These are phyloP conservation scores for Juncus effusus DNA, from an alignment of 176 grass and related monocot species.

Conservation along the genomic window DNA sequence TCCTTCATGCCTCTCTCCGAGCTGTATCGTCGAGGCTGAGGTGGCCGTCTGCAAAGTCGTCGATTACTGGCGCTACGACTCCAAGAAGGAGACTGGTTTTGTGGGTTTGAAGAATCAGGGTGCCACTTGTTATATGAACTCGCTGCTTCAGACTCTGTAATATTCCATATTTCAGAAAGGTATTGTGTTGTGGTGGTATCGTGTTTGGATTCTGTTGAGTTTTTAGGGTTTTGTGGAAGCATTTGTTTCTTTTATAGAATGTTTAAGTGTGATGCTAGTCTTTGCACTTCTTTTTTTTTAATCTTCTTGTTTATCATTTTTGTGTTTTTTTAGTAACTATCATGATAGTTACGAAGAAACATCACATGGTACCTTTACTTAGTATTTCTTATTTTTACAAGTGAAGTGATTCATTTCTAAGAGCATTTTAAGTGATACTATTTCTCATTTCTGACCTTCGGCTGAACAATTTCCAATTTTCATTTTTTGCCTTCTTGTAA, in stretches of 20 bases:
- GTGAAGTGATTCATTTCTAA: too few relatives aligned
- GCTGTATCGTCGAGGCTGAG: conserved; percentile 94
- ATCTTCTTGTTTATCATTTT: too few relatives aligned
- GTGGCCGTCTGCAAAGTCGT: conserved; percentile 82
- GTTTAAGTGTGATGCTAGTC: background rate
- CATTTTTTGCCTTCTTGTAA: too few relatives aligned
- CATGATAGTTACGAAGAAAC: too few relatives aligned
- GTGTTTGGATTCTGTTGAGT: too few relatives aligned
- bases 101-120: conserved; percentile 99
- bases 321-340: conserved; percentile 10
- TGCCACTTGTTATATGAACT: conserved; percentile 99
- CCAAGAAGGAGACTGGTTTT: conserved; percentile 96
- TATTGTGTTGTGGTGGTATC: background rate
- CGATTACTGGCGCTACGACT: conserved; percentile 97
- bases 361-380: too few relatives aligned
- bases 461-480: too few relatives aligned
- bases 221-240: too few relatives aligned
- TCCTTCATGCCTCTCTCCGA: conserved; percentile 96
- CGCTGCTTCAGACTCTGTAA: conserved; percentile 98
- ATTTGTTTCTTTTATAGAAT: too few relatives aligned
- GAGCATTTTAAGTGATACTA: too few relatives aligned
- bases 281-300: background rate
- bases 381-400: conserved; percentile 99
- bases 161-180: conserved; percentile 99
- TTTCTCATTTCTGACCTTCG: too few relatives aligned